Conservation (phyloP, 371 early-diverging fungal genomes). For the Catenaria anguillulae region DNA sequence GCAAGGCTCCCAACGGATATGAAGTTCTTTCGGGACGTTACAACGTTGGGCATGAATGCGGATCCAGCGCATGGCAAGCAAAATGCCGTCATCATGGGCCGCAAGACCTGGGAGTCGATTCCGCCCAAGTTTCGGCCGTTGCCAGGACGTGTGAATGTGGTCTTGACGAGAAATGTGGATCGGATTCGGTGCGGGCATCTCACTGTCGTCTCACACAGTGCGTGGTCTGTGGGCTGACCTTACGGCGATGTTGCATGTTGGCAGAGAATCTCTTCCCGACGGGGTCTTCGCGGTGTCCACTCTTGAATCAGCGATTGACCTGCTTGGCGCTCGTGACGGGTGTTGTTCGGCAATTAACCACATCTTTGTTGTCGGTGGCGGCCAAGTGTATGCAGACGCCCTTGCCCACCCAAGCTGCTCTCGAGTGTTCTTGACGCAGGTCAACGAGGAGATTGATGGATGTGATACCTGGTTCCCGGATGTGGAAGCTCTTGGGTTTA, state of each 20-base stretch:
- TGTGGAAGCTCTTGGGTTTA: no score
- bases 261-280: no score
- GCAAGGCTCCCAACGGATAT: slow-evolving; percentile 57
- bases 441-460: slow-evolving; percentile 26
- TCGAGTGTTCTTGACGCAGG: slow-evolving; percentile 41
- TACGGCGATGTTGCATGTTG: no score
- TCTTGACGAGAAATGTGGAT: slow-evolving; percentile 44
- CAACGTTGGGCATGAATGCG: slow-evolving; percentile 38
- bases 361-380: slow-evolving; percentile 49
- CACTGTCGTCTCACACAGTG: no score
- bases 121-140: slow-evolving; percentile 63
- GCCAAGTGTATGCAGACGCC: slow-evolving; percentile 39
- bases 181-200: slow-evolving; percentile 25
- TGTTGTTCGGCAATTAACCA: slow-evolving; percentile 13
- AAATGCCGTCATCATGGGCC: slow-evolving; percentile 81
- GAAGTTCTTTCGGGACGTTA: slow-evolving; percentile 50
- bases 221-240: no score
- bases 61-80: background rate
- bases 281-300: no score
- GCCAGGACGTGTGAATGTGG: slow-evolving; percentile 54
- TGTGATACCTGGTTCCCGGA: slow-evolving; percentile 56
- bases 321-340: no score
- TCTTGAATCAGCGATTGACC: no score
- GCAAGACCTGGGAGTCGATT: slow-evolving; percentile 76
- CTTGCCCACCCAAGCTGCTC: slow-evolving; percentile 32